Evolutionary conservation across 768 basidiomycete genomes (phyloP).

Genomic region (Rhodosporidiobolus odoratus): DNA sequence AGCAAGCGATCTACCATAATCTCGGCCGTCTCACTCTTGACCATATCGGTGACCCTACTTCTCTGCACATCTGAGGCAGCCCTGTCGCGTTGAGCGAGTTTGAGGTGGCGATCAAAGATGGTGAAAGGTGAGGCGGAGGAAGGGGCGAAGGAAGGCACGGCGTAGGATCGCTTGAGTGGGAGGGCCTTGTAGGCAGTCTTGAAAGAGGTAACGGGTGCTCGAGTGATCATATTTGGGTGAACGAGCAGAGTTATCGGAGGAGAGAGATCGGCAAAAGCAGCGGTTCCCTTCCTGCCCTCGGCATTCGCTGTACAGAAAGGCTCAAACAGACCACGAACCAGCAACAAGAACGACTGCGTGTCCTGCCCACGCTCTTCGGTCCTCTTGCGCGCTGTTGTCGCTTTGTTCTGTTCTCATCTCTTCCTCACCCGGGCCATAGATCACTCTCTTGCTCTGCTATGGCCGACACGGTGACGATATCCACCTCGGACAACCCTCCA

Average conservation of each 20-base stretch:
- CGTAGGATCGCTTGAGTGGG: not conserved
- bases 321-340: too few relatives aligned
- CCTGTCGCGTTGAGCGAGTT: conserved; percentile 69
- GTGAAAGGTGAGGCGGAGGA: conserved; percentile 59
- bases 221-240: too few relatives aligned
- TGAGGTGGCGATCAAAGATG: conserved; percentile 79
- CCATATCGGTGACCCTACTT: conserved; percentile 80
- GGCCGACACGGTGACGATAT: not conserved
- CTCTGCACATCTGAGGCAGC: conserved; percentile 58
- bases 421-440: too few relatives aligned
- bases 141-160: conserved; percentile 39
- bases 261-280: too few relatives aligned
- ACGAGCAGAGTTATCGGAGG: too few relatives aligned
- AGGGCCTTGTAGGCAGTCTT: not conserved
- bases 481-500: conserved; percentile 4
- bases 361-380: too few relatives aligned
- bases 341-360: too few relatives aligned
- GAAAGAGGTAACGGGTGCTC: not conserved
- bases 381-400: too few relatives aligned
- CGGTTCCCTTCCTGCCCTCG: too few relatives aligned
- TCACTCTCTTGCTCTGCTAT: not conserved
- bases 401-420: not conserved
- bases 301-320: too few relatives aligned
- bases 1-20: conserved; percentile 82
- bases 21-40: conserved; percentile 84